phyloP scores from a whole-genome alignment of 2,329 filamentous ascomycete genomes.

The Zymoseptoria tritici region DNA sequence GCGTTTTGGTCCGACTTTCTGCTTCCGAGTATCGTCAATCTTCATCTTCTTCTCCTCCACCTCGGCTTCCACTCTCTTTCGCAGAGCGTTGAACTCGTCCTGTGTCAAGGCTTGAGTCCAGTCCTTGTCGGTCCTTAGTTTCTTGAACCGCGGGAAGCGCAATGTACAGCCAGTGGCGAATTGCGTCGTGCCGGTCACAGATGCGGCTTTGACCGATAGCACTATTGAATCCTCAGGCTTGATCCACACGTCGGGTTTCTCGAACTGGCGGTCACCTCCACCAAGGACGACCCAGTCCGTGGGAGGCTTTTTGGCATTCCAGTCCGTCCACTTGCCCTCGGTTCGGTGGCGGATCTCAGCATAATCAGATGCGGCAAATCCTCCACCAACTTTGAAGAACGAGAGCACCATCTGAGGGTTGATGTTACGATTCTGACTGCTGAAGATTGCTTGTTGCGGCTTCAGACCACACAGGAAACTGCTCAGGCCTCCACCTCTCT shows the following conservation, averaged over 20 bases:
- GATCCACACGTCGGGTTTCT: conserved; percentile 89
- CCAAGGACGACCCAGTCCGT: conserved; percentile 72
- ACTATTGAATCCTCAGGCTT: conserved; percentile 81
- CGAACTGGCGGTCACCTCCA: conserved; percentile 65
- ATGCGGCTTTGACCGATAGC: conserved; percentile 80
- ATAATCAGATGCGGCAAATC: conserved; percentile 79
- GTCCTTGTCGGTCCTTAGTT: conserved; percentile 68
- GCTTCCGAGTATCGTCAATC: conserved; percentile 59
- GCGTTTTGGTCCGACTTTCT: conserved; percentile 46
- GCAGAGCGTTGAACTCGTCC: conserved; percentile 68
- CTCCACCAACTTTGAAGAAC: conserved; percentile 98
- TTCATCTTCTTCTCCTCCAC: conserved; percentile 66
- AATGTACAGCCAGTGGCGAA: conserved; percentile 73
- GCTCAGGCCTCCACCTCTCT: conserved; percentile 71
- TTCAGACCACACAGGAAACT: conserved; percentile 81
- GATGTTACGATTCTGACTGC: conserved; percentile 5
- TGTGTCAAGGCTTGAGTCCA: conserved; percentile 76
- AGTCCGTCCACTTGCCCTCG: conserved; percentile 84
- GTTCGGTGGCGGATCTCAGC: conserved; percentile 73
- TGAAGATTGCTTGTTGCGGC: background rate
- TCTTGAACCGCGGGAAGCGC: conserved; percentile 84
- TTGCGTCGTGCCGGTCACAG: conserved; percentile 63
- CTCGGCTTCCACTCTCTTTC: conserved; percentile 61
- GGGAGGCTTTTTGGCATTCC: conserved; percentile 71
- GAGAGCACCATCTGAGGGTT: conserved; percentile 73